Evolutionary conservation across 129 eudicot genomes (phyloP), one percentile per base, ranked within the genome.

Genomic region (Arctium minus): DNA sequence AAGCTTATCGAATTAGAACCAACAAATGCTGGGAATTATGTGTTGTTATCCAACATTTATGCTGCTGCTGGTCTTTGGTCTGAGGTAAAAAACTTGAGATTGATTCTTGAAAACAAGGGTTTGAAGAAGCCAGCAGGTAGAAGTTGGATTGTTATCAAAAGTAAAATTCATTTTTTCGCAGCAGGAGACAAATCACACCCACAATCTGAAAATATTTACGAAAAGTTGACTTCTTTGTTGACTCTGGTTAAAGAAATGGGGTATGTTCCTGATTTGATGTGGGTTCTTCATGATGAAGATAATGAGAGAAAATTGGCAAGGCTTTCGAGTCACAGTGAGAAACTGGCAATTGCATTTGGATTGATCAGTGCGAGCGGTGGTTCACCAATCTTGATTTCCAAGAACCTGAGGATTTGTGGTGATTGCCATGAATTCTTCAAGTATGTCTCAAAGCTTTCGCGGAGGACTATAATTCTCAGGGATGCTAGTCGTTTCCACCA

Each of bases 61-160:
- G 92, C 94, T 6, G 89, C 89, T 44, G 81, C 86, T 0, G 92
- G 92, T 42, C 88, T 79, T 69, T 90, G 94, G 94, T 82, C 90
- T 18, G 85, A 88, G 81, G 92, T 90, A 8, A 82, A 67, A 70
- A 74, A 81, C 38, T 75, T 88, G 75, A 82, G 94, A 82, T 70
- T 67, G 18, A 37, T 72, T 71, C 33, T 88, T 32, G 88, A 86
- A 62, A 86, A 86, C 60, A 86, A 88, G 74, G 79, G 86, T 70
- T 78, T 90, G 65, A 88, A 77, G 72, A 90, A 88, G 78, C 87
- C 88, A 60, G 89, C 89, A 1, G 94, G 94, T 22, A 86, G 86
- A 83, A 88, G 90, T 85, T 90, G 94, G 94, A 88, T 88, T 42
- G 81, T 80, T 48, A 64, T 88, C 37, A 88, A 82, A 90, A 88